Base-by-base conservation (phyloP, 352 stramenopile genomes). In the Albugo laibachii region DNA sequence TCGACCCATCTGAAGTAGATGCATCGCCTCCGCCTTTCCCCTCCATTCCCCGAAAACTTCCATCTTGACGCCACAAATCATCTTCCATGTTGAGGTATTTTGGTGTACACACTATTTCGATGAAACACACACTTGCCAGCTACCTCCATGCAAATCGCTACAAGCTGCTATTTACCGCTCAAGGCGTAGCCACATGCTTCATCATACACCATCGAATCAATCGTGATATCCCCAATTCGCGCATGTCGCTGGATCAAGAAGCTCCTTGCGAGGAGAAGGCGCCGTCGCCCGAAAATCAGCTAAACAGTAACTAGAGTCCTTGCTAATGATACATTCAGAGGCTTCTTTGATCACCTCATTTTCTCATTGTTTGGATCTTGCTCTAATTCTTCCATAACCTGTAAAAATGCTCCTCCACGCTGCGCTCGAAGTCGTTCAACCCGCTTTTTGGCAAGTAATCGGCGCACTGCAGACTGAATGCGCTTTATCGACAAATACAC, bases 111-210 rank as follows among this genome's bases (percentile, higher is more conserved):
- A 13, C 31, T 48, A 34, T 48, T 48, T 15, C 43, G 6, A 15
- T 36, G 16, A 6, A 2, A 8, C 20, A 24, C 20, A 24, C 43
- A 36, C 13, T 36, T 49, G 35, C 13, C 18, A 36, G 60, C 48
- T 86, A 75, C 56, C 49, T 86, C 52, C 59, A 68, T 49, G 54
- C 69, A 43, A 64, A 83, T 41, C 68, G 73, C 48, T 86, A 71
- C 70, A 80, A 82, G 58, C 77, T 86, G 40, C 51, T 86, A 45
- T 62, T 86, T 34, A 80, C 66, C 48, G 65, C 70, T 37, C 73
- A 86, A 53, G 63, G 55, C 48, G 66, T 82, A 52, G 80, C 80
- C 57, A 83, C 68, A 52, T 66, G 57, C 45, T 62, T 58, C 24
- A 58, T 86, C 13, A 58, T 79, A 45, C 71, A 73, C 55, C 72